phyloP scores from a whole-genome alignment of 1,284 basidiomycete species.

The Cryptococcus hybrid region DNA sequence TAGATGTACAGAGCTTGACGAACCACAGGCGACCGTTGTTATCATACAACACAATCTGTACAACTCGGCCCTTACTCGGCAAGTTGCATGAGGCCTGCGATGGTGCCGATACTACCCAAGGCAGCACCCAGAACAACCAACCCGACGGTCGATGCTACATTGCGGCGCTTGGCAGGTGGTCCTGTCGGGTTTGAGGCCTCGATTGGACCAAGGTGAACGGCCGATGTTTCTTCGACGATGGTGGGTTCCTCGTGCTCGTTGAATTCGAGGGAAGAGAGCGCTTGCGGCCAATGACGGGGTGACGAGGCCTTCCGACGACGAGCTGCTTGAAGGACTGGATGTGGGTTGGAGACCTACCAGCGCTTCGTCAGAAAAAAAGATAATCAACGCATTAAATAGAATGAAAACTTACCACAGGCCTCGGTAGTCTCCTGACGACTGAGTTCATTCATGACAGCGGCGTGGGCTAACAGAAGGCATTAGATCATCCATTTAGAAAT shows the following conservation, averaged over 20 bases:
- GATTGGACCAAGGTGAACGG: neutral
- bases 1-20: neutral
- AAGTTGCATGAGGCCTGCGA: constrained; percentile 33
- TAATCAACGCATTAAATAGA: too few relatives aligned
- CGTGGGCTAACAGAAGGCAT: too few relatives aligned
- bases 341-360: too few relatives aligned
- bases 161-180: neutral
- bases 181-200: neutral
- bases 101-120: constrained; percentile 32
- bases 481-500: too few relatives aligned
- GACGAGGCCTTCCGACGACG: constrained; percentile 4
- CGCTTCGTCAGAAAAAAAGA: too few relatives aligned
- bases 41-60: neutral
- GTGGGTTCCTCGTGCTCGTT: neutral
- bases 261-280: constrained; percentile 14
- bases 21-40: neutral
- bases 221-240: neutral
- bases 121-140: constrained; percentile 28
- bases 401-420: too few relatives aligned
- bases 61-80: constrained; percentile 13
- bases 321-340: neutral
- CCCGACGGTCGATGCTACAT: constrained; percentile 13
- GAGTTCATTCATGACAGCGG: too few relatives aligned
- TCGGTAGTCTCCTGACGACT: too few relatives aligned
- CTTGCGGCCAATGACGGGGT: constrained; percentile 6